phyloP scores from a whole-genome alignment of 495 filamentous ascomycete species.

The Barbatosphaeria neglecta region DNA sequence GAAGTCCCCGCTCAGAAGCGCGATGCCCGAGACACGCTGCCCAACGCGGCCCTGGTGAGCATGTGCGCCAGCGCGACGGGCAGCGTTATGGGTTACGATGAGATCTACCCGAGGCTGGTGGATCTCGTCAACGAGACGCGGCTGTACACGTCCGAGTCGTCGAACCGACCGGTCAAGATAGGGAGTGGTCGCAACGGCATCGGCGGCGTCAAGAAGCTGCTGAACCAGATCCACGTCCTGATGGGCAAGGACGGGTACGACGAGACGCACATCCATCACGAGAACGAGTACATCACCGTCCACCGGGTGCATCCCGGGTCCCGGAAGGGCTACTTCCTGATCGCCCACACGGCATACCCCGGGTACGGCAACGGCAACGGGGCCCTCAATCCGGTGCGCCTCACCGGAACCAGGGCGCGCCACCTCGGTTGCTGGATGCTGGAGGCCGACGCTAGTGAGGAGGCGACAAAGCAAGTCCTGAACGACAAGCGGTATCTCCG shows the following conservation, averaged over 20 bases:
- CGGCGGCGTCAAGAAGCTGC: conserved; percentile 74
- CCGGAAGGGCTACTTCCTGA: conserved; percentile 83
- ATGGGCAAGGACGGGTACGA: conserved; percentile 93
- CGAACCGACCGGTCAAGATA: conserved; percentile 44
- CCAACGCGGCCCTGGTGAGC: conserved; percentile 86
- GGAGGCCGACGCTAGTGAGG: conserved; percentile 61
- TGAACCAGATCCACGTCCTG: conserved; percentile 82
- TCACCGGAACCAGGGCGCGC: conserved; percentile 64
- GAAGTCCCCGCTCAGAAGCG: conserved; percentile 92
- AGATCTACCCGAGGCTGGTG: conserved; percentile 83
- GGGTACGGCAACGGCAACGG: conserved; percentile 74
- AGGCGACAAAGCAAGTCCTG: conserved; percentile 49
- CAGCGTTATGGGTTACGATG: conserved; percentile 98
- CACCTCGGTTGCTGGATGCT: conserved; percentile 81
- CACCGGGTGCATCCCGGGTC: conserved; percentile 87
- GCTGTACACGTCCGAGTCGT: conserved; percentile 63
- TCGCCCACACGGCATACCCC: conserved; percentile 90
- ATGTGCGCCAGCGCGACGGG: conserved; percentile 93
- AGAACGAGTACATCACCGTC: conserved; percentile 89
- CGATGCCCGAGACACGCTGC: conserved; percentile 85
- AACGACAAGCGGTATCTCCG: conserved; percentile 58
- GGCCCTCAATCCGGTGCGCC: conserved; percentile 59
- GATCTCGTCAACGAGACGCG: conserved; percentile 84
- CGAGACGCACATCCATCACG: conserved; percentile 94
- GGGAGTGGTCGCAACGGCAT: conserved; percentile 66